Conservation (phyloP, 2,329 filamentous ascomycete genomes). For the Aspergillus puulaauensis region DNA sequence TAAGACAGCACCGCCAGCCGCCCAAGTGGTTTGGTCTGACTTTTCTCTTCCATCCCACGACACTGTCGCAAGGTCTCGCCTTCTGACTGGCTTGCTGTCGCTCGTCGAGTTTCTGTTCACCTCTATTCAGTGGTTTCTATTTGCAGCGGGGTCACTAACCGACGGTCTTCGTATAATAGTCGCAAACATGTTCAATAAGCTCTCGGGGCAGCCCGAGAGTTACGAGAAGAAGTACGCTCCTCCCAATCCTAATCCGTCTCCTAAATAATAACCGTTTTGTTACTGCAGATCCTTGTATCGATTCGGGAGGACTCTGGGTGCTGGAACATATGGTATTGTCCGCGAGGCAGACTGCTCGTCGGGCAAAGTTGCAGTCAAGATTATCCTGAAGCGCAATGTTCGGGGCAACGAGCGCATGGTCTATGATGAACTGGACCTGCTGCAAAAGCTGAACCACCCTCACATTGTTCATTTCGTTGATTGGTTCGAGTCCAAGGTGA, state of each 20-base stretch:
- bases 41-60: neutral
- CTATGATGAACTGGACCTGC: slow-evolving; percentile 91
- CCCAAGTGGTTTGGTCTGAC: neutral
- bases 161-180: slow-evolving; percentile 52
- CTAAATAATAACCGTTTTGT: slow-evolving; percentile 12
- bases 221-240: slow-evolving; percentile 89
- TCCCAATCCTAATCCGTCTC: neutral
- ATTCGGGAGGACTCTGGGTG: slow-evolving; percentile 90
- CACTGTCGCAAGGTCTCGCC: neutral
- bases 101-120: neutral
- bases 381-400: slow-evolving; percentile 99
- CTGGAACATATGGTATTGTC: slow-evolving; percentile 97
- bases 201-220: slow-evolving; percentile 93
- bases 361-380: slow-evolving; percentile 91
- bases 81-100: neutral
- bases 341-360: slow-evolving; percentile 83
- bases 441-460: slow-evolving; percentile 85
- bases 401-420: slow-evolving; percentile 99
- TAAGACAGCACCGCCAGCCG: neutral
- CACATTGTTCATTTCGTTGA: slow-evolving; percentile 98
- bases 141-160: slow-evolving; percentile 4
- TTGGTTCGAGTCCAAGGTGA: slow-evolving; percentile 96
- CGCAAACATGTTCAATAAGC: slow-evolving; percentile 87
- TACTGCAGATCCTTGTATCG: slow-evolving; percentile 72
- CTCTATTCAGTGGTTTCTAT: neutral